Conservation (phyloP, 2,329 filamentous ascomycete genomes). For the Bipolaris gigantea region DNA sequence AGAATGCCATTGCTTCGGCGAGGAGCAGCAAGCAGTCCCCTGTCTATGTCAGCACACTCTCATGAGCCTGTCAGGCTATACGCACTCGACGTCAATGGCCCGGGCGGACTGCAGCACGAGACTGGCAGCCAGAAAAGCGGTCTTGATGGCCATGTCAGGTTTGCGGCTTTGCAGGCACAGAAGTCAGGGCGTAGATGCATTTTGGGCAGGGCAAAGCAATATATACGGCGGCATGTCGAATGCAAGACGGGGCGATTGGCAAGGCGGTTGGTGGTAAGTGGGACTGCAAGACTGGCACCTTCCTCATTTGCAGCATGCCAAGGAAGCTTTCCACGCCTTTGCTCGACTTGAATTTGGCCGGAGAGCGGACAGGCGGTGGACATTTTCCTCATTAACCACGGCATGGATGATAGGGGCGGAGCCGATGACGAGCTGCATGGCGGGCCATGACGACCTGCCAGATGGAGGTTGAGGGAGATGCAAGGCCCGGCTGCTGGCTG, state of each 20-base stretch:
- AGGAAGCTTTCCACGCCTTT: constrained; percentile 29
- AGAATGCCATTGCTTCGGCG: constrained; percentile 38
- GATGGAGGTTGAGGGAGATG: constrained; percentile 15
- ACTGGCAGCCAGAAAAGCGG: constrained; percentile 27
- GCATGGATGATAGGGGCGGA: constrained; percentile 22
- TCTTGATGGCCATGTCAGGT: constrained; percentile 32
- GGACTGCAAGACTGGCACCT: constrained; percentile 13
- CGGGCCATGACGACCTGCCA: constrained; percentile 25
- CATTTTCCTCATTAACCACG: constrained; percentile 18
- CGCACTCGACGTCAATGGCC: constrained; percentile 35
- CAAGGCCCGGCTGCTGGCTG: constrained; percentile 10
- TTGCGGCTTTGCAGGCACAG: constrained; percentile 7
- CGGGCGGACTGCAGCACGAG: constrained; percentile 30
- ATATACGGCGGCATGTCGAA: constrained; percentile 21
- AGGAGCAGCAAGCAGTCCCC: constrained; percentile 31
- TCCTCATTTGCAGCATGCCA: constrained; percentile 24
- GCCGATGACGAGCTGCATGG: constrained; percentile 13
- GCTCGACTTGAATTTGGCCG: constrained; percentile 21
- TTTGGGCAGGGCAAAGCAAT: constrained; percentile 16
- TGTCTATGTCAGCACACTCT: constrained; percentile 9
- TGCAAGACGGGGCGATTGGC: constrained; percentile 9
- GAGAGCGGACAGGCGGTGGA: constrained; percentile 14
- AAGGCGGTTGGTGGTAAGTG: constrained; percentile 20
- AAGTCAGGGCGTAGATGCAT: constrained; percentile 3
- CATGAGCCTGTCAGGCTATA: not conserved